phyloP scores from a whole-genome alignment of 305 asterid genomes.

The Fraxinus sp. region DNA sequence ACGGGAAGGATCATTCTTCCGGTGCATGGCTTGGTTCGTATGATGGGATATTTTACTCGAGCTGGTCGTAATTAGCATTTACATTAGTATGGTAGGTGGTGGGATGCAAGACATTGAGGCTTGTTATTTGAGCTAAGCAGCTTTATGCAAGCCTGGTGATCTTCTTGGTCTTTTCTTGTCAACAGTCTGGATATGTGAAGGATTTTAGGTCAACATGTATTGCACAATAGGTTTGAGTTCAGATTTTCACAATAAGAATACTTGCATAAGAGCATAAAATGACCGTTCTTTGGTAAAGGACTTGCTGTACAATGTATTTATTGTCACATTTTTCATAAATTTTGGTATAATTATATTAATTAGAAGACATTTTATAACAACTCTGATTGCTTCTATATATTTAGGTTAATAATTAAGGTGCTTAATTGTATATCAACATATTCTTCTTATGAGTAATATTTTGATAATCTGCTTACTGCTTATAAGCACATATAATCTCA shows the following conservation, averaged over 20 bases:
- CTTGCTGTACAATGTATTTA: not conserved
- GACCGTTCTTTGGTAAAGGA: not conserved
- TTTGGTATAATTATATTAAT: not conserved
- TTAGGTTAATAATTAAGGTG: not conserved
- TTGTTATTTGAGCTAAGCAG: not conserved
- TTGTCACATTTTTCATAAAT: not conserved
- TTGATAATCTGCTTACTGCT: not conserved
- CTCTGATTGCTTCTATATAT: not conserved
- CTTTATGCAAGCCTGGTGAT: not conserved
- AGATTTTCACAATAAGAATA: not conserved
- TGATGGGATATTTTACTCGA: constrained; percentile 68
- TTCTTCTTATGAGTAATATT: not conserved
- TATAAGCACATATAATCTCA: not conserved
- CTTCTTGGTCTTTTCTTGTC: not conserved
- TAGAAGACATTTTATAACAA: not conserved
- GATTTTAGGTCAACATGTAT: not conserved
- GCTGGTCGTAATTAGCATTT: constrained; percentile 42
- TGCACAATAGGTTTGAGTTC: not conserved
- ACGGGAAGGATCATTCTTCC: constrained; percentile 41
- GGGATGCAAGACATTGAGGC: not conserved
- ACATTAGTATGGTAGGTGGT: not conserved
- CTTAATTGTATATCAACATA: not conserved
- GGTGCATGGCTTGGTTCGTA: constrained; percentile 77
- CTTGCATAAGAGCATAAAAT: not conserved
- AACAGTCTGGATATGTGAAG: not conserved